phyloP scores from a whole-genome alignment of 2,329 filamentous ascomycete genomes.

The Parascedosporium putredinis region DNA sequence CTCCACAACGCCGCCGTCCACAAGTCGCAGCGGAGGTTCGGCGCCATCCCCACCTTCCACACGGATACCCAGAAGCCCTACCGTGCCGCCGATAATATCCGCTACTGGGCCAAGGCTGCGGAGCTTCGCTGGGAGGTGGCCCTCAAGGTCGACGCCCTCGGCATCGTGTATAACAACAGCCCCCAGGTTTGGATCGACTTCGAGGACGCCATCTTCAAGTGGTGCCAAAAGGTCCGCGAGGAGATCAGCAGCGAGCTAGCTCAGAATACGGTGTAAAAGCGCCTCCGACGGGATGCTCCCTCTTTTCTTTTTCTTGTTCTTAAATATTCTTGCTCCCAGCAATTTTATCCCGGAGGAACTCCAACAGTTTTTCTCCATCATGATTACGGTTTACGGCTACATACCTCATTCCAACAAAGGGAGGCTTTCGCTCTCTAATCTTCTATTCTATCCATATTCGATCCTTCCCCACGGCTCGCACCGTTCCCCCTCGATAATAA shows the following conservation, averaged over 20 bases:
- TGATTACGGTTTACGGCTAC: constrained; percentile 5
- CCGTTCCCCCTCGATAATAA: no score
- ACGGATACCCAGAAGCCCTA: constrained; percentile 94
- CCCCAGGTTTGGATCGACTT: constrained; percentile 68
- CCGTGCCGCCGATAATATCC: constrained; percentile 81
- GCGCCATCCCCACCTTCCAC: constrained; percentile 79
- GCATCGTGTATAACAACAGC: constrained; percentile 66
- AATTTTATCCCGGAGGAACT: no score
- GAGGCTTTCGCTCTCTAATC: not conserved
- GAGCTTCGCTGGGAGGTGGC: constrained; percentile 88
- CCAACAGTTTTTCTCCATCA: not conserved
- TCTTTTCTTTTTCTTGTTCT: no score
- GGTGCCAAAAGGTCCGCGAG: constrained; percentile 72
- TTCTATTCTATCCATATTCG: no score
- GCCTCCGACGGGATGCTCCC: no score
- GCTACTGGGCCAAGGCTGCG: constrained; percentile 93
- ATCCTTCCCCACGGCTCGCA: no score
- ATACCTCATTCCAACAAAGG: not conserved
- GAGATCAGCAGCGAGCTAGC: constrained; percentile 64
- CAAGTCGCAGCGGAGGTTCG: constrained; percentile 78
- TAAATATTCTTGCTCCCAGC: no score
- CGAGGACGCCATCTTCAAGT: constrained; percentile 70
- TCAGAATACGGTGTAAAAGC: not conserved
- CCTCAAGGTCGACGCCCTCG: constrained; percentile 74
- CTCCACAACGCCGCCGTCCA: constrained; percentile 84